Base-by-base conservation (phyloP, 805 yeast genomes). In the Sungouiella blattae region DNA sequence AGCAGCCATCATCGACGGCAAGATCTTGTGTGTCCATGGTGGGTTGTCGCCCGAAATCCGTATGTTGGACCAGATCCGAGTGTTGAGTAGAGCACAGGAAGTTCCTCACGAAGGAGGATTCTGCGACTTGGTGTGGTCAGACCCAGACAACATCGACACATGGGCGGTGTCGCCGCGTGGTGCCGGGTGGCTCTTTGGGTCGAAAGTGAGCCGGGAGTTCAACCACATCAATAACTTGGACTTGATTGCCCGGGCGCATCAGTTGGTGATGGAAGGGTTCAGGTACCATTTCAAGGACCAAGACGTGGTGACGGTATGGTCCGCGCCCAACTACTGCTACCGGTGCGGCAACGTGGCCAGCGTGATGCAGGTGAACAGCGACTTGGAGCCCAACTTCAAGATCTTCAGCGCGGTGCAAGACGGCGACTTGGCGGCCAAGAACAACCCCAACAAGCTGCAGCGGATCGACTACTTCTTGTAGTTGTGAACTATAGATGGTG, bases 91-190 rank as follows among this genome's bases (percentile, higher is more conserved):
- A 54, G 98, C 98, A 3, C 98, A 91, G 62, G 98, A 91, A 63
- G 96, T 91, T 31, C 98, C 98, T 3, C 98, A 93, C 59, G 98
- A 91, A 65, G 98, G 98, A 49, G 98, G 97, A 2, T 91, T 91
- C 60, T 93, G 97, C 57, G 98, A 91, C 61, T 75, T 91, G 52
- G 89, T 91, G 26, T 91, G 98, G 98, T 83, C 94, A 14, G 98
- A 91, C 56, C 98, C 98, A 1, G 98, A 91, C 58, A 89, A 89
- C 53, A 96, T 89, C 28, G 96, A 87, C 50, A 87, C 96, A 9
- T 91, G 98, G 98, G 96, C 95, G 15, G 96, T 93, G 14, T 83
- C 94, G 18, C 96, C 97, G 21, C 76, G 98, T 55, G 98, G 98
- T 43, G 98, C 98, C 0, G 98, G 98, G 9, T 91, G 98, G 98